These are phyloP conservation scores for Lasiodiplodia citricola DNA, from an alignment of 2,329 filamentous ascomycete species.

Conservation along the genomic window DNA sequence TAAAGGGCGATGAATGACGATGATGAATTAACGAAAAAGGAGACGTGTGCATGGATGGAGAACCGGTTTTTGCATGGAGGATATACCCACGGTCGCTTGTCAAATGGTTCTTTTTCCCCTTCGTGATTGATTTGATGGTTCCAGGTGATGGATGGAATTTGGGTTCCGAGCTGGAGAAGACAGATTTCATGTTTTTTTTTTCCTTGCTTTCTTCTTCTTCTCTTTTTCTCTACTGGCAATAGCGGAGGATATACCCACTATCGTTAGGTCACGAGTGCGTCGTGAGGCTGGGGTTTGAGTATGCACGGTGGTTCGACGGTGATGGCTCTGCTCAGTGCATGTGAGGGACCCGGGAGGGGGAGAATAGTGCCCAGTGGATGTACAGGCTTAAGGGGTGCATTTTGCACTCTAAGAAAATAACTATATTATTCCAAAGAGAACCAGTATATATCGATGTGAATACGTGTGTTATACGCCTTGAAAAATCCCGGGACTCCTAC, in stretches of 20 bases:
- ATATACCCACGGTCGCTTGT: constrained; percentile 11
- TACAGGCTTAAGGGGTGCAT: neutral
- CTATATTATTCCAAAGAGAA: neutral
- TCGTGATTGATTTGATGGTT: neutral
- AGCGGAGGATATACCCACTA: constrained; percentile 15
- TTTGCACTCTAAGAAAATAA: neutral
- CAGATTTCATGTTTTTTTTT: neutral
- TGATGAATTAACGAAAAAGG: neutral
- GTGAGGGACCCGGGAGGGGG: neutral
- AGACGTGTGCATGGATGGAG: neutral
- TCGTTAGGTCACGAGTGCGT: neutral
- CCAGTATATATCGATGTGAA: neutral
- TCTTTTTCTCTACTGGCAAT: neutral
- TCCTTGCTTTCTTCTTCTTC: neutral
- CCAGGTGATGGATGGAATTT: neutral
- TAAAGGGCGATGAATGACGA: neutral
- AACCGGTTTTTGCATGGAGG: neutral
- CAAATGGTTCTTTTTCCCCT: neutral
- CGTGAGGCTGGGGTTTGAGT: neutral
- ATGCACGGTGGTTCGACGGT: neutral
- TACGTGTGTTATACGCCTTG: neutral
- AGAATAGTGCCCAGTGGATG: neutral
- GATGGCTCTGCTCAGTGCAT: neutral
- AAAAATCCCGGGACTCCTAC: neutral
- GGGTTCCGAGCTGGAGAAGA: too few species aligned